These are phyloP conservation scores for Phyllosticta citriasiana DNA, from an alignment of 2,329 filamentous ascomycete species.

Conservation along the genomic window DNA sequence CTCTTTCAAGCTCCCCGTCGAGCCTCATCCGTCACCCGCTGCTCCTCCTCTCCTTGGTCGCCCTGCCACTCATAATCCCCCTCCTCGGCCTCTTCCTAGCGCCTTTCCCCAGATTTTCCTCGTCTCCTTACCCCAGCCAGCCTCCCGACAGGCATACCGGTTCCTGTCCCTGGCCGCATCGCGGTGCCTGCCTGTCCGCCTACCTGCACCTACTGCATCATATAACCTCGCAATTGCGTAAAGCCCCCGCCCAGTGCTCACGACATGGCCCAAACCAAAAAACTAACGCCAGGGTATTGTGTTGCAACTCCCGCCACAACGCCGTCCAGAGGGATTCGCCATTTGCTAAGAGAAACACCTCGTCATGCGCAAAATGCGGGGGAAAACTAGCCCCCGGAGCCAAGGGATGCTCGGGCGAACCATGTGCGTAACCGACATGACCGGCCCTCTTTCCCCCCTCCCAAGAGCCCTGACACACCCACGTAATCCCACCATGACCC, in stretches of 20 bases:
- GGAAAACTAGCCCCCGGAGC: constrained; percentile 4
- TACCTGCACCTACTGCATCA: background rate
- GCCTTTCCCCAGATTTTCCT: background rate
- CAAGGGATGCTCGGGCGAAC: constrained; percentile 6
- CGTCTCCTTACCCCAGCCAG: background rate
- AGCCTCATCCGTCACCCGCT: background rate
- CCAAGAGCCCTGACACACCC: background rate
- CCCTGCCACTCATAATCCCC: background rate
- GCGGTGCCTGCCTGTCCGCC: background rate
- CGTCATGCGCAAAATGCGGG: constrained; percentile 11
- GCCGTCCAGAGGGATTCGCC: constrained; percentile 8
- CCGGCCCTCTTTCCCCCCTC: constrained; percentile 2
- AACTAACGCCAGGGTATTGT: constrained; percentile 11
- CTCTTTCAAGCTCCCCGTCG: background rate
- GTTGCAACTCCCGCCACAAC: constrained; percentile 7
- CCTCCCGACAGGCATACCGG: background rate
- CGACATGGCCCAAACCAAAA: background rate
- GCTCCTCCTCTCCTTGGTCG: background rate
- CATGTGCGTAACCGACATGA: constrained; percentile 7
- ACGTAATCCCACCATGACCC: background rate
- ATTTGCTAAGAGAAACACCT: constrained; percentile 11
- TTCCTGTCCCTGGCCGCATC: background rate
- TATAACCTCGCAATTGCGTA: background rate
- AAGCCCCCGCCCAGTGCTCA: background rate
- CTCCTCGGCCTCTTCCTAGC: background rate